Conservation (phyloP, 2,329 filamentous ascomycete genomes). For the Talaromyces sp. region DNA sequence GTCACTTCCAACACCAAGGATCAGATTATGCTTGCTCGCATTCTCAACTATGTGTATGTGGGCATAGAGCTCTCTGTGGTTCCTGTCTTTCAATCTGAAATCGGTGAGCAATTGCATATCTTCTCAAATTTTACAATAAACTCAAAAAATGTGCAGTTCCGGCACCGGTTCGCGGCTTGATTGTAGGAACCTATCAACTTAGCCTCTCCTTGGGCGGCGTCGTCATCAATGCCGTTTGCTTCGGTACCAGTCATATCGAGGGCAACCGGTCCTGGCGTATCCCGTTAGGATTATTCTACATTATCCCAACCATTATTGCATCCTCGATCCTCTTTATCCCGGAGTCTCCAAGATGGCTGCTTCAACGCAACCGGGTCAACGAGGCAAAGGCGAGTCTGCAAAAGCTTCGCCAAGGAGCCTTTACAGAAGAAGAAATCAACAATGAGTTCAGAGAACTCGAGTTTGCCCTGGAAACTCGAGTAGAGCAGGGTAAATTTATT, state of each 20-base stretch:
- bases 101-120: neutral
- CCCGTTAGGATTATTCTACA: constrained; percentile 1
- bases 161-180: neutral
- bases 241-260: neutral
- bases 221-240: neutral
- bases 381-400: neutral
- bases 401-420: neutral
- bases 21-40: constrained; percentile 2
- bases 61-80: constrained; percentile 6
- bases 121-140: neutral
- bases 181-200: constrained; percentile 7
- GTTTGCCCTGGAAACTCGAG: neutral
- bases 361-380: neutral
- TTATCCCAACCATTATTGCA: neutral
- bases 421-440: neutral
- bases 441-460: neutral
- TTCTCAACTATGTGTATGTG: neutral
- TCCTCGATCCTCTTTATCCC: neutral
- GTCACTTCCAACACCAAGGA: neutral
- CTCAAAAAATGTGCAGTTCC: neutral
- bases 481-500: neutral
- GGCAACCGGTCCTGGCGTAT: neutral
- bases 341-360: constrained; percentile 8
- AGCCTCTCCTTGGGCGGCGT: neutral
- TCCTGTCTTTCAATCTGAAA: constrained; percentile 5